Base-by-base conservation (phyloP, 306 rosid species). In the Prunus kanzakura region DNA sequence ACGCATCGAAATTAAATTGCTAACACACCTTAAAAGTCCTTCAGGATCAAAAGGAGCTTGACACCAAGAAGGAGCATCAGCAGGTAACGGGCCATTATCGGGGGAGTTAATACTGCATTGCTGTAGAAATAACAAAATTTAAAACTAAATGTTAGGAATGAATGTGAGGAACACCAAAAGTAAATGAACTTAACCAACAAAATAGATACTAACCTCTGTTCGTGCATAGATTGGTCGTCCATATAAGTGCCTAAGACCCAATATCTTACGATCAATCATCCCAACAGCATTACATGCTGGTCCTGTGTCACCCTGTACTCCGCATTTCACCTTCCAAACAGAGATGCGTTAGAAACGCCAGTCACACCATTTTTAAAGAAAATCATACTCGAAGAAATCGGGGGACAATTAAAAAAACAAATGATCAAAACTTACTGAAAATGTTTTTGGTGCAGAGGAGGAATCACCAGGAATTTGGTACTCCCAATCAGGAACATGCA, bases 31-130 rank as follows among this genome's bases (percentile, higher is more conserved):
- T 71, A 96, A 78, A 70, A 96, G 82, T 67, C 99, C 99, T 89
- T 96, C 99, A 6, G 99, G 99, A 82, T 96, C 99, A 85, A 91
- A 96, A 74, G 99, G 98, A 71, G 99, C 93, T 78, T 92, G 98
- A 73, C 99, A 96, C 99, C 99, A 96, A 18, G 98, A 73, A 74
- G 99, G 99, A 82, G 99, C 97, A 85, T 80, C 84, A 52, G 87
- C 82, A 74, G 99, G 98, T 80, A 92, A 69, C 19, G 97, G 99
- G 50, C 99, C 98, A 77, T 87, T 76, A 71, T 83, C 86, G 11
- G 99, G 99, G 49, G 96, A 87, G 79, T 91, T 89, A 19, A 91
- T 87, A 74, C 98, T 96, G 83, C 99, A 96, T 80, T 91, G 87
- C 99, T 96, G 75, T 75, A 23, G 4, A 78, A 51, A 66, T 14